Evolutionary conservation across 352 stramenopile species (phyloP), one percentile per base, ranked within the genome.

Genomic region (Halophytophthora batemanensis): DNA sequence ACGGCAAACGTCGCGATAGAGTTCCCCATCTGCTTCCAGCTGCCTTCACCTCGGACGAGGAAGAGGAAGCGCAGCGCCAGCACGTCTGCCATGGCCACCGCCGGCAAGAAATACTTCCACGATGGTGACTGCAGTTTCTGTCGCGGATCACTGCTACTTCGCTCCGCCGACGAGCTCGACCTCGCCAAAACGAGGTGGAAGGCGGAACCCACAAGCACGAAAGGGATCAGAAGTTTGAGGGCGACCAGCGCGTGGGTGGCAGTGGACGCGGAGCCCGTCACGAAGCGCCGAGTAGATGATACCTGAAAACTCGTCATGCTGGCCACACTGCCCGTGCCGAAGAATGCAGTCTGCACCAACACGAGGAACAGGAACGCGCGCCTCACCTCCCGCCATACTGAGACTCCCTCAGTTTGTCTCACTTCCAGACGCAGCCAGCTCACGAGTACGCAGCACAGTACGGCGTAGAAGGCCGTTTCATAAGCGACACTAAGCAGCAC

Each of bases 241-340:
- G 92, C 71, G 17, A 90, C 60, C 23, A 93, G 60, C 7, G 72
- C 67, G 1, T 81, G 78, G 80, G 91, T 93, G 25, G 86, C 71
- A 44, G 92, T 92, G 1, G 83, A 81, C 10, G 82, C 58, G 61
- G 92, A 93, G 12, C 90, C 77, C 19, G 83, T 93, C 8, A 88
- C 71, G 43, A 93, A 93, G 19, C 82, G 80, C 44, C 87, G 89
- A 6, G 83, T 91, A 6, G 83, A 91, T 42, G 81, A 92, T 49
- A 93, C 83, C 51, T 93, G 75, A 44, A 93, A 93, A 51, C 72
- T 87, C 61, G 78, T 90, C 83, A 93, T 93, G 52, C 76, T 89
- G 10, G 83, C 83, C 31, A 93, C 80, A 50, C 92, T 93, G 50
- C 83, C 83, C 19, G 83, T 93, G 21, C 81, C 83, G 31, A 93